These are phyloP conservation scores for Penicillium sp. DNA, from an alignment of 2,329 filamentous ascomycete species.

Conservation along the genomic window DNA sequence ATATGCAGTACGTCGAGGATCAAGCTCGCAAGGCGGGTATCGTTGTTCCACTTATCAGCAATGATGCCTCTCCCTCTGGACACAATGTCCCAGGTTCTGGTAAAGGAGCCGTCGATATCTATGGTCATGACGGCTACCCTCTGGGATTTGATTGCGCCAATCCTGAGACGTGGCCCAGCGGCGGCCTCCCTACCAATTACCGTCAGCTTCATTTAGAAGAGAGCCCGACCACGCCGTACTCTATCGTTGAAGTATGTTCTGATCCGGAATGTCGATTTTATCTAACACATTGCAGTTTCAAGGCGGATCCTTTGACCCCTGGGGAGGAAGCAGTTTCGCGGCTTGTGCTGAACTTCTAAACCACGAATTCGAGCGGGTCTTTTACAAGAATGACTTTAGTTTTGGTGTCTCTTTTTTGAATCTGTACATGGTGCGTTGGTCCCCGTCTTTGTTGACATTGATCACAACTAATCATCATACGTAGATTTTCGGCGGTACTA, in stretches of 20 bases:
- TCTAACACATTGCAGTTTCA: constrained; percentile 51
- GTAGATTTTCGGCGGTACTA: constrained; percentile 69
- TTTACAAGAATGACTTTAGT: constrained; percentile 70
- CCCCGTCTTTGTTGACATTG: neutral
- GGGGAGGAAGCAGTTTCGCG: constrained; percentile 66
- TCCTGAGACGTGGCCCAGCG: constrained; percentile 57
- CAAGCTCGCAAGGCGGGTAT: constrained; percentile 65
- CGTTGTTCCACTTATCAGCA: constrained; percentile 68
- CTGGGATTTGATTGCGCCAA: constrained; percentile 47
- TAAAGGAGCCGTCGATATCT: constrained; percentile 56
- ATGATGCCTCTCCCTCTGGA: constrained; percentile 60
- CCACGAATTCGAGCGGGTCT: constrained; percentile 69
- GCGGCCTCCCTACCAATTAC: constrained; percentile 54
- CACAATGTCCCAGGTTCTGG: constrained; percentile 61
- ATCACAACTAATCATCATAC: neutral
- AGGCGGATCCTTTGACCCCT: constrained; percentile 67
- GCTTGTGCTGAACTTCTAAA: constrained; percentile 62
- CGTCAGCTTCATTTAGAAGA: constrained; percentile 52
- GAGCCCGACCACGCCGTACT: constrained; percentile 62
- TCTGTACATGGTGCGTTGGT: constrained; percentile 61
- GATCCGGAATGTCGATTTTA: neutral
- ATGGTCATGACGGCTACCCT: constrained; percentile 63
- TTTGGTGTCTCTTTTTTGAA: constrained; percentile 64
- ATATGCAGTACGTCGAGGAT: constrained; percentile 66
- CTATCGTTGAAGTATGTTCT: constrained; percentile 52